Evolutionary conservation across 306 rosid species (phyloP).

Genomic region (Rosa rugosa): DNA sequence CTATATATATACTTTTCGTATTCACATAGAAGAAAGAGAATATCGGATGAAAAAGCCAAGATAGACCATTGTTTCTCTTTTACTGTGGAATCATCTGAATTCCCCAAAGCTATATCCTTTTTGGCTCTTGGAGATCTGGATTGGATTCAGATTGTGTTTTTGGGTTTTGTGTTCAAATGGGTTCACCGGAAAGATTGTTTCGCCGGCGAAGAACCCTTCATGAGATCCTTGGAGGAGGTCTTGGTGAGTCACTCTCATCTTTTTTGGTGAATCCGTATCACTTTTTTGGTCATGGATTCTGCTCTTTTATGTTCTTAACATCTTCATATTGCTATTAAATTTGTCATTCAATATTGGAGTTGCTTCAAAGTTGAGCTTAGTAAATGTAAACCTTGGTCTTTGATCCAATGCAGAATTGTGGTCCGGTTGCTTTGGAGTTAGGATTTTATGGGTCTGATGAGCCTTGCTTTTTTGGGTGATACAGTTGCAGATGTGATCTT

Average conservation of each 20-base stretch:
- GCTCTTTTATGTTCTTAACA: neutral
- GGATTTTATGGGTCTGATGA: constrained; percentile 13
- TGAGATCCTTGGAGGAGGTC: constrained; percentile 80
- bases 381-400: neutral
- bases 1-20: constrained; percentile 1
- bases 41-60: constrained; percentile 13
- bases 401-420: constrained; percentile 5
- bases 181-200: constrained; percentile 69
- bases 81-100: constrained; percentile 28
- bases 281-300: constrained; percentile 1
- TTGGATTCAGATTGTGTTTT: constrained; percentile 36
- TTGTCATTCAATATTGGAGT: neutral
- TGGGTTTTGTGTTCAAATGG: constrained; percentile 42
- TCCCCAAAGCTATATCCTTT: constrained; percentile 21
- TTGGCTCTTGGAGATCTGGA: constrained; percentile 28
- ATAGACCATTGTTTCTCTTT: constrained; percentile 25
- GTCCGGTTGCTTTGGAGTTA: constrained; percentile 7
- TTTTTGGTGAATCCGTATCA: constrained; percentile 18
- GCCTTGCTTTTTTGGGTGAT: constrained; percentile 25
- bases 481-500: constrained; percentile 90
- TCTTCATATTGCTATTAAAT: neutral
- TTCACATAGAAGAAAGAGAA: constrained; percentile 4
- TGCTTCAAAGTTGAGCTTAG: neutral
- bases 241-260: constrained; percentile 46
- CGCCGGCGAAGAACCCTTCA: constrained; percentile 64